Evolutionary conservation across 495 filamentous ascomycete genomes (phyloP).

Genomic region (Glonium stellatum): DNA sequence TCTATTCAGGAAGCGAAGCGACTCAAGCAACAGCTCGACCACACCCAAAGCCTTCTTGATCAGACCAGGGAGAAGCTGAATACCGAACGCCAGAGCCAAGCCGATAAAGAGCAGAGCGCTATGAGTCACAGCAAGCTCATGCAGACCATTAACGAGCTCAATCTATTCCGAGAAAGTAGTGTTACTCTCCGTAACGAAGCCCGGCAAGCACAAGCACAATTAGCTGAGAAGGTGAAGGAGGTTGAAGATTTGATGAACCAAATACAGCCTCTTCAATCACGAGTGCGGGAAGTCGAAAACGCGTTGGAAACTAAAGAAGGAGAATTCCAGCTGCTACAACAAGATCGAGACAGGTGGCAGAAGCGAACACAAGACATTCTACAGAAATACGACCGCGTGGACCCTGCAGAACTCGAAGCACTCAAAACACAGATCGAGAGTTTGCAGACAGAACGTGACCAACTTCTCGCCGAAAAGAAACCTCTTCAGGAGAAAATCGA

Average conservation of each 20-base stretch:
- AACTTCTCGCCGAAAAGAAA: conserved; percentile 51
- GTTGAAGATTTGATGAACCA: conserved; percentile 66
- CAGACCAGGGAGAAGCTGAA: conserved; percentile 78
- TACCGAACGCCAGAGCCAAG: conserved; percentile 72
- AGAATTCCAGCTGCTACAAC: conserved; percentile 76
- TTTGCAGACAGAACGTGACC: conserved; percentile 66
- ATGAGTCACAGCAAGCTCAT: conserved; percentile 79
- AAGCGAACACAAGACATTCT: conserved; percentile 90
- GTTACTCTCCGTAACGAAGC: conserved; percentile 78
- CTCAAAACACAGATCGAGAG: conserved; percentile 62
- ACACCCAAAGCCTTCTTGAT: conserved; percentile 78
- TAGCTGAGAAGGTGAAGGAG: conserved; percentile 65
- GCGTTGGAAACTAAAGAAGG: conserved; percentile 71
- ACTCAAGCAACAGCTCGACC: conserved; percentile 80
- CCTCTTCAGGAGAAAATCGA: conserved; percentile 52
- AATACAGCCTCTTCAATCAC: conserved; percentile 75
- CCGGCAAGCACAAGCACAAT: conserved; percentile 64
- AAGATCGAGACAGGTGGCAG: conserved; percentile 85
- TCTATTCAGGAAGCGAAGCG: conserved; percentile 79
- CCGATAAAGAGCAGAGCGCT: conserved; percentile 60
- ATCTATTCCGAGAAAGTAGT: conserved; percentile 88
- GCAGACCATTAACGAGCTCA: conserved; percentile 89
- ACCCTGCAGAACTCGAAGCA: conserved; percentile 82
- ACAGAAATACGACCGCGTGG: conserved; percentile 89
- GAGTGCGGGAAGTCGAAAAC: conserved; percentile 70